Conservation (phyloP, 345 rosid genomes). For the Eucalyptus microcorys region DNA sequence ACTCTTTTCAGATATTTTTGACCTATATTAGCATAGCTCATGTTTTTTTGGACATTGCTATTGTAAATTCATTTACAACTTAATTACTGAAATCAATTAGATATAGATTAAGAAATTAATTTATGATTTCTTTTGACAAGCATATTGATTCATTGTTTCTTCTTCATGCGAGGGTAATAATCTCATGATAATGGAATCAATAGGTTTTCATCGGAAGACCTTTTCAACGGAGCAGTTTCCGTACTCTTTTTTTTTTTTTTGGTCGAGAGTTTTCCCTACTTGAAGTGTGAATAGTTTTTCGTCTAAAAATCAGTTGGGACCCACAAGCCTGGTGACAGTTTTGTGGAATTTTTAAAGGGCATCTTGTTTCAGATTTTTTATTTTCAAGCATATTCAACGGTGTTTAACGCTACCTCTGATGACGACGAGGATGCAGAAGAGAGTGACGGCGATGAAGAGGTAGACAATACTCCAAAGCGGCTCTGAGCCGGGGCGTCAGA, state of each 20-base stretch:
- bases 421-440: slow-evolving; percentile 85
- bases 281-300: neutral
- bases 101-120: neutral
- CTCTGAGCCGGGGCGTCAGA: slow-evolving; percentile 68
- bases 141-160: neutral
- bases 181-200: neutral
- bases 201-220: neutral
- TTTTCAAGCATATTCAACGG: neutral
- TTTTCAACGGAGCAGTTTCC: neutral
- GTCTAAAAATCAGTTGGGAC: neutral
- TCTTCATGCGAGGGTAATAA: neutral
- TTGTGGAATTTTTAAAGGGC: neutral
- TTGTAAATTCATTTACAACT: neutral
- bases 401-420: neutral
- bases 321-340: neutral
- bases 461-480: slow-evolving; percentile 70
- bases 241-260: neutral
- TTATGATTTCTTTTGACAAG: neutral
- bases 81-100: neutral
- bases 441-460: slow-evolving; percentile 69
- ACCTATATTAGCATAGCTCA: neutral
- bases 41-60: neutral
- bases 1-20: too few species aligned
- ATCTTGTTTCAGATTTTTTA: neutral
- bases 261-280: too few species aligned